These are phyloP conservation scores for Aspergillus neotritici DNA, from an alignment of 2,329 filamentous ascomycete genomes.

Conservation along the genomic window DNA sequence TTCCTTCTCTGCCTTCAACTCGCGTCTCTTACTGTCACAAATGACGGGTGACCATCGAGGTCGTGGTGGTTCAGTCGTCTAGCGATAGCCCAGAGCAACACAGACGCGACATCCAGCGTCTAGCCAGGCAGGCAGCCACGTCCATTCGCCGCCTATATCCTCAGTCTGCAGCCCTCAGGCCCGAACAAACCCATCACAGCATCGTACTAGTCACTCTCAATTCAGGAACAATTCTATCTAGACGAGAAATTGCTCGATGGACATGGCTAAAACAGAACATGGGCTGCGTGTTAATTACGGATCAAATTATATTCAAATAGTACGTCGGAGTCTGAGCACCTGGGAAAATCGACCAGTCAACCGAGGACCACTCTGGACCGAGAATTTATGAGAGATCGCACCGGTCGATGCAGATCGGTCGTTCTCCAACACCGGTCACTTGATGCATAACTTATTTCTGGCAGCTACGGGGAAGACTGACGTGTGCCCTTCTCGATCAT, in stretches of 20 bases:
- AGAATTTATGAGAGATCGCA: conserved; percentile 9
- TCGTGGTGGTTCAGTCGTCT: too few species aligned
- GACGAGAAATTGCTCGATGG: not conserved
- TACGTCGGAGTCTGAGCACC: conserved; percentile 1
- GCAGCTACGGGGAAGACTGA: not conserved
- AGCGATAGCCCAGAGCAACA: too few species aligned
- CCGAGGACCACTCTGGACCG: not conserved
- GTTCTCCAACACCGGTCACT: conserved; percentile 12
- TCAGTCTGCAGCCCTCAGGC: too few species aligned
- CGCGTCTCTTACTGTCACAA: not conserved
- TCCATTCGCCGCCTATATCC: not conserved
- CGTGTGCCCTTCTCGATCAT: not conserved
- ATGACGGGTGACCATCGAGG: not conserved
- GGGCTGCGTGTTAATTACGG: too few species aligned
- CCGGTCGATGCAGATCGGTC: conserved; percentile 6
- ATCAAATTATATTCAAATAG: too few species aligned
- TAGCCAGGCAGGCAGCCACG: conserved; percentile 1
- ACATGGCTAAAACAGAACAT: not conserved
- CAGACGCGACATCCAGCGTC: too few species aligned
- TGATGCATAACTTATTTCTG: conserved; percentile 10
- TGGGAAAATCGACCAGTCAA: conserved; percentile 10
- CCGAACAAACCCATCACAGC: too few species aligned
- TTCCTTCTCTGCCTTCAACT: conserved; percentile 1
- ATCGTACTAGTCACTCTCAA: too few species aligned
- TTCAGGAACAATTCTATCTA: too few species aligned